Base-by-base conservation (phyloP, 2,329 filamentous ascomycete species). In the Ceratocystis albifundus region DNA sequence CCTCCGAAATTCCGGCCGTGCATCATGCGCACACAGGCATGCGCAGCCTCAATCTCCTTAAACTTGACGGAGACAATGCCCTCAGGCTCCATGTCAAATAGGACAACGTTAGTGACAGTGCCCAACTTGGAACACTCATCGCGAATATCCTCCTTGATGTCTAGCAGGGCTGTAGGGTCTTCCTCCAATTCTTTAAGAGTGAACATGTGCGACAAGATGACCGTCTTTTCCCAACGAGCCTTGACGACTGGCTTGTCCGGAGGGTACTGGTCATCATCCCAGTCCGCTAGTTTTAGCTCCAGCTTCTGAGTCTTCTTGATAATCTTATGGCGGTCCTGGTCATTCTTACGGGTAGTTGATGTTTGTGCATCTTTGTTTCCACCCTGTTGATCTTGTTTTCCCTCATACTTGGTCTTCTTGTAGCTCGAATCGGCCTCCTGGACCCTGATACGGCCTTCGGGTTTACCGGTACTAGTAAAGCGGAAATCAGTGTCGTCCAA, bases 121-220 rank as follows among this genome's bases (percentile, higher is more conserved):
- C 94, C 94, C 15, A 94, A 79, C 76, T 95, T 95, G 67, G 84
- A 81, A 74, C 90, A 96, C 76, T 96, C 92, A 63, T 96, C 90
- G 59, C 89, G 84, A 66, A 97, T 89, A 73, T 99, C 94, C 74
- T 96, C 88, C 74, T 95, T 95, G 77, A 97, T 96, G 69, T 97
- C 93, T 46, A 95, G 79, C 68, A 95, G 82, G 1, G 88, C 89
- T 0, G 86, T 85, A 1, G 89, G 85, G 72, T 97, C 92, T 73
- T 95, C 89, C 71, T 91, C 86, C 30, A 97, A 80, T 77, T 96
- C 90, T 69, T 87, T 74, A 53, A 93, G 80, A 1, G 90, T 95
- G 76, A 99, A 99, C 88, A 96, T 96, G 76, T 96, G 86, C 73
- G 90, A 90, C 69, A 99, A 78, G 67, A 97, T 86, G 32, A 96